A percentile compares a stretch with the other conserved stretches of the same genome.
These are phyloP conservation scores for Neonothopanus nambi DNA, from an alignment of 1,284 basidiomycete species.

Conservation along the genomic window DNA sequence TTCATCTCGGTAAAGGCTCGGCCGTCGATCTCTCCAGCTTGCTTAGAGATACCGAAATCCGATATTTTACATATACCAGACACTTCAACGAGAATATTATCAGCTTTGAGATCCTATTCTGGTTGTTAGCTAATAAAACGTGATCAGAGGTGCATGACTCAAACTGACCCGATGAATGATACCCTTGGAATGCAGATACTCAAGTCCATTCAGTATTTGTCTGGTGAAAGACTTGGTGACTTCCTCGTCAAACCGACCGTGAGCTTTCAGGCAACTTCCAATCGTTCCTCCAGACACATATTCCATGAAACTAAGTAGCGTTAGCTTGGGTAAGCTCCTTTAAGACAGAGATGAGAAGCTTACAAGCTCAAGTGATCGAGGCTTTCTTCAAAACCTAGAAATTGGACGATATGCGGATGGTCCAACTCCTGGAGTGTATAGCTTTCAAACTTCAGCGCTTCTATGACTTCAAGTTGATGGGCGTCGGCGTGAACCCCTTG, in stretches of 20 bases:
- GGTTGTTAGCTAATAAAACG: not conserved
- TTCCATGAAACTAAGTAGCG: constrained; percentile 52
- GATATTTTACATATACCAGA: constrained; percentile 79
- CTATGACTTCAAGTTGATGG: constrained; percentile 55
- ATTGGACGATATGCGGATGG: constrained; percentile 74
- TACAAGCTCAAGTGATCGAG: constrained; percentile 59
- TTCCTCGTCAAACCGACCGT: constrained; percentile 67
- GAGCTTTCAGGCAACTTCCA: constrained; percentile 61
- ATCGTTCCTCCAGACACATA: constrained; percentile 84
- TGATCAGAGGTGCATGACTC: not conserved
- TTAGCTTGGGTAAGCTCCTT: not conserved
- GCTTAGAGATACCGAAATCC: constrained; percentile 78
- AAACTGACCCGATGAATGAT: constrained; percentile 68
- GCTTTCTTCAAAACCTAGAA: constrained; percentile 71
- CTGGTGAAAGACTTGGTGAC: constrained; percentile 70
- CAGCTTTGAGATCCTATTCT: constrained; percentile 70
- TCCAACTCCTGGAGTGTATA: constrained; percentile 67
- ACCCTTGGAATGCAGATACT: constrained; percentile 69
- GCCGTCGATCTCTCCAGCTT: constrained; percentile 53
- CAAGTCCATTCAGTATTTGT: constrained; percentile 76
- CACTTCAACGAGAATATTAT: constrained; percentile 77
- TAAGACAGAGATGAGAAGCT: not conserved
- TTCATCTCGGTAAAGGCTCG: constrained; percentile 60
- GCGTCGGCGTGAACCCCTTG: constrained; percentile 44
- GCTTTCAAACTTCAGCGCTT: constrained; percentile 67